Conservation (phyloP, 1,284 basidiomycete species). For the Pascua sp. region DNA sequence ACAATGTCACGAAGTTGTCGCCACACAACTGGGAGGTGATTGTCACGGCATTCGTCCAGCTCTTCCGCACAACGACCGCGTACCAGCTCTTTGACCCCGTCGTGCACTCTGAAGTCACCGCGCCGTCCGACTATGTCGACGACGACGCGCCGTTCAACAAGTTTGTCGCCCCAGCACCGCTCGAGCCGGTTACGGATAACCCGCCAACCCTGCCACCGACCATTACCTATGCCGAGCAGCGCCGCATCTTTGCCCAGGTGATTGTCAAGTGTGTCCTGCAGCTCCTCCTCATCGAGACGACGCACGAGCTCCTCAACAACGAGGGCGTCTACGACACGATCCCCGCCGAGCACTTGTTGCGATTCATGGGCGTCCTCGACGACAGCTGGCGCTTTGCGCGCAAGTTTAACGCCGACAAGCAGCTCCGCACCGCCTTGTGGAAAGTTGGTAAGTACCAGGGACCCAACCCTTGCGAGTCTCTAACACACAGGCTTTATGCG, state of each 20-base stretch:
- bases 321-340: constrained; percentile 89
- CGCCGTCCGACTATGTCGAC: constrained; percentile 55
- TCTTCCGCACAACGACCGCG: constrained; percentile 97
- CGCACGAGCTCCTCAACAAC: constrained; percentile 90
- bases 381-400: constrained; percentile 97
- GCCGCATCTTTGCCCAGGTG: constrained; percentile 95
- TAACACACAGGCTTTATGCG: constrained; percentile 78
- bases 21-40: constrained; percentile 85
- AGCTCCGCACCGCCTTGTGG: constrained; percentile 93
- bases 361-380: constrained; percentile 90
- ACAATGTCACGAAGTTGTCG: constrained; percentile 85
- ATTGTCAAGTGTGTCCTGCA: constrained; percentile 99
- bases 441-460: constrained; percentile 69
- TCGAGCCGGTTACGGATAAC: constrained; percentile 32
- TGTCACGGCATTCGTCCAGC: constrained; percentile 86
- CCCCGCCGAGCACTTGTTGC: constrained; percentile 85
- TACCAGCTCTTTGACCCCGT: constrained; percentile 93
- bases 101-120: constrained; percentile 72
- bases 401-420: constrained; percentile 97
- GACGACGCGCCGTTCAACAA: constrained; percentile 50
- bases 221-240: constrained; percentile 59
- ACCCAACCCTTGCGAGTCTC: no score
- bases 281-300: constrained; percentile 93
- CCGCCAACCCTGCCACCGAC: constrained; percentile 24
- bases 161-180: constrained; percentile 46